Conservation (phyloP, 2,329 filamentous ascomycete genomes). For the Amauroascus niger region DNA sequence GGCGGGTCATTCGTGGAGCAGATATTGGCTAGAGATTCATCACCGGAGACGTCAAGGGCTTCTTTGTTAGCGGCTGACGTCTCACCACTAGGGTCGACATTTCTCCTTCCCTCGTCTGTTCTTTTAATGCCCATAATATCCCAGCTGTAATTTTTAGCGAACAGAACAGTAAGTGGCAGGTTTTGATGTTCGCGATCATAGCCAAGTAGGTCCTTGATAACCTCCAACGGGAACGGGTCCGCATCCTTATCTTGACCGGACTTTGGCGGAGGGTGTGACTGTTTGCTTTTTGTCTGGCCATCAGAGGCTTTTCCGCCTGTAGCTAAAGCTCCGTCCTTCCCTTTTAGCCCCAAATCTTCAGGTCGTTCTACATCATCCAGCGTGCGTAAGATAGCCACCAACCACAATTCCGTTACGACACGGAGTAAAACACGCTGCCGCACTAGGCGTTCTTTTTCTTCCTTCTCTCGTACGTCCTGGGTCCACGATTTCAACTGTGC, state of each 20-base stretch:
- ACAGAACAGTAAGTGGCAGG: constrained; percentile 80
- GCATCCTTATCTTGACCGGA: constrained; percentile 56
- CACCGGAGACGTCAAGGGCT: constrained; percentile 42
- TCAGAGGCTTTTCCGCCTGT: constrained; percentile 41
- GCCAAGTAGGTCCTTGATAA: constrained; percentile 91
- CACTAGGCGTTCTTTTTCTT: constrained; percentile 85
- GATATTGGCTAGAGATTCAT: constrained; percentile 42
- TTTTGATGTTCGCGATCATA: constrained; percentile 90
- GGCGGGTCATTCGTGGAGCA: constrained; percentile 55
- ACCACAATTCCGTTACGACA: constrained; percentile 91
- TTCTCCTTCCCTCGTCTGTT: constrained; percentile 68
- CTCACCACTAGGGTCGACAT: constrained; percentile 68
- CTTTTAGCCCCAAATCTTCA: constrained; percentile 49
- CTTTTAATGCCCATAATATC: constrained; percentile 77
- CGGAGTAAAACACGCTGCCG: constrained; percentile 78
- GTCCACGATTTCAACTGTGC: constrained; percentile 66
- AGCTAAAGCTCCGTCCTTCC: constrained; percentile 42
- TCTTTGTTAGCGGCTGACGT: constrained; percentile 46
- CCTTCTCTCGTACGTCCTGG: constrained; percentile 77
- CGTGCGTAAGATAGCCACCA: constrained; percentile 77
- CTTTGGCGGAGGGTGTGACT: constrained; percentile 47
- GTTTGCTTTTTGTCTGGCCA: constrained; percentile 51
- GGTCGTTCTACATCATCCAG: constrained; percentile 59
- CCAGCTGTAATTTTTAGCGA: constrained; percentile 94
- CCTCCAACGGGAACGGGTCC: constrained; percentile 91